Conservation (phyloP, 352 stramenopile species). For the Phytopythium vexans region DNA sequence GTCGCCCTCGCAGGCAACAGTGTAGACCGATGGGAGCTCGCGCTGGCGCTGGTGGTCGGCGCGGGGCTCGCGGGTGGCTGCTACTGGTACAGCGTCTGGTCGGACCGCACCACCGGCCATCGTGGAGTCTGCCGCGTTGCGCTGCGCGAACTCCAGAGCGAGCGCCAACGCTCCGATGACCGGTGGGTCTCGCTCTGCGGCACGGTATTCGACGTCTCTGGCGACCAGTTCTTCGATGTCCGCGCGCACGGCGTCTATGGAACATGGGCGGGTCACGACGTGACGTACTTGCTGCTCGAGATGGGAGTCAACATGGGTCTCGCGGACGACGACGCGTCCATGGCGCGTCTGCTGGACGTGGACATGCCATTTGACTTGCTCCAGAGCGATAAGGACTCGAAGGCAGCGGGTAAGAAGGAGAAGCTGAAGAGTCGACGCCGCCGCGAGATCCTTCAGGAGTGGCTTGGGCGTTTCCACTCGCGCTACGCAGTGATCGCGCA, state of each 20-base stretch:
- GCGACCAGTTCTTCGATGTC: slow-evolving; percentile 46
- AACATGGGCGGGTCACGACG: slow-evolving; percentile 49
- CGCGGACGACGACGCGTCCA: slow-evolving; percentile 22
- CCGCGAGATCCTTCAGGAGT: slow-evolving; percentile 39
- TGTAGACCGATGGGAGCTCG: slow-evolving; percentile 17
- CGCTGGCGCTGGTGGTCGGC: slow-evolving; percentile 12
- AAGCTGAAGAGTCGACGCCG: slow-evolving; percentile 11
- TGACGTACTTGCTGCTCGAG: slow-evolving; percentile 45
- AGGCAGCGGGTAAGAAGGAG: slow-evolving; percentile 7
- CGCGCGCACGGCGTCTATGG: slow-evolving; percentile 30
- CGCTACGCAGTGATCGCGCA: slow-evolving; percentile 46
- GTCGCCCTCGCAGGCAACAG: not conserved
- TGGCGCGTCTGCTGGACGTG: slow-evolving; percentile 32
- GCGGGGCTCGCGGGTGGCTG: slow-evolving; percentile 15
- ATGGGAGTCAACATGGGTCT: slow-evolving; percentile 25
- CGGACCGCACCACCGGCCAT: slow-evolving; percentile 1
- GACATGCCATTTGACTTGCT: slow-evolving; percentile 31
- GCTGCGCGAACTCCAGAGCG: slow-evolving; percentile 22
- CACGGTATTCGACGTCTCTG: slow-evolving; percentile 45
- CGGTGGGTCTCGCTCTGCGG: slow-evolving; percentile 55
- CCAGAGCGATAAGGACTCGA: not conserved
- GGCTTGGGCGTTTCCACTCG: slow-evolving; percentile 46
- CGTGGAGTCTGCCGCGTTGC: slow-evolving; percentile 11
- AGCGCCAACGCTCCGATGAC: slow-evolving; percentile 5
- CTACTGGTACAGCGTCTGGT: slow-evolving; percentile 18